These are phyloP conservation scores for Daphne laureola DNA, from an alignment of 441 rosid species.

Conservation along the genomic window DNA sequence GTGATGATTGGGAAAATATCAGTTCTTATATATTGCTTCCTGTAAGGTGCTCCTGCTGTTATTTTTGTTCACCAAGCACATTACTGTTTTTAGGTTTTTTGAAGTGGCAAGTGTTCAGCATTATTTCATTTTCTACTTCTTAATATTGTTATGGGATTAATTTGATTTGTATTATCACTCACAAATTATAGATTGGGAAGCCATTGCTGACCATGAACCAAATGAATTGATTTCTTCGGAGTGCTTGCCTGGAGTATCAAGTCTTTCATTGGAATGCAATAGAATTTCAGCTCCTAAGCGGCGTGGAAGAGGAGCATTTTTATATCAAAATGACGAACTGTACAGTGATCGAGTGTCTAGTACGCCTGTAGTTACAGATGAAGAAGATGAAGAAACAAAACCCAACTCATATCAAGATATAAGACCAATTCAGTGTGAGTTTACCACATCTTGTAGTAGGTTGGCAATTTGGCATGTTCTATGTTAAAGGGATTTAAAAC, in stretches of 20 bases:
- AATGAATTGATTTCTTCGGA: conserved; percentile 44
- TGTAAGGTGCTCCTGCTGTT: not conserved
- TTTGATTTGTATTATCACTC: conserved; percentile 8
- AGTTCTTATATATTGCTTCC: too few species aligned
- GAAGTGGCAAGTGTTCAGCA: not conserved
- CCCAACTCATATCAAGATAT: conserved; percentile 25
- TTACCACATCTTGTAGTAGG: not conserved
- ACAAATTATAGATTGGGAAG: conserved; percentile 72
- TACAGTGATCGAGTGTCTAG: conserved; percentile 42
- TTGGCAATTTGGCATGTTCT: not conserved
- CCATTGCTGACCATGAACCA: conserved; percentile 60
- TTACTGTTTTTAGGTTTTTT: not conserved
- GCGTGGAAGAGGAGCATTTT: conserved; percentile 87
- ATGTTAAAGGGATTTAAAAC: too few species aligned
- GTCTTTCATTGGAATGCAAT: conserved; percentile 44
- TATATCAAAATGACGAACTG: conserved; percentile 46
- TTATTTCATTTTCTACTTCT: not conserved
- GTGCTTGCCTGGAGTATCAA: conserved; percentile 50
- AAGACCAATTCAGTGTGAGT: conserved; percentile 42
- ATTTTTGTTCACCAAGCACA: not conserved
- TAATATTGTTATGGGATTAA: not conserved
- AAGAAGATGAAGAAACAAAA: conserved; percentile 28
- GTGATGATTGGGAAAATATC: too few species aligned
- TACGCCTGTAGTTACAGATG: conserved; percentile 22
- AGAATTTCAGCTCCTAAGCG: conserved; percentile 48